A percentile compares a stretch with the other conserved stretches of the same genome.
These are phyloP conservation scores for Fusarium xylarioides DNA, from an alignment of 2,329 filamentous ascomycete genomes.

Conservation along the genomic window DNA sequence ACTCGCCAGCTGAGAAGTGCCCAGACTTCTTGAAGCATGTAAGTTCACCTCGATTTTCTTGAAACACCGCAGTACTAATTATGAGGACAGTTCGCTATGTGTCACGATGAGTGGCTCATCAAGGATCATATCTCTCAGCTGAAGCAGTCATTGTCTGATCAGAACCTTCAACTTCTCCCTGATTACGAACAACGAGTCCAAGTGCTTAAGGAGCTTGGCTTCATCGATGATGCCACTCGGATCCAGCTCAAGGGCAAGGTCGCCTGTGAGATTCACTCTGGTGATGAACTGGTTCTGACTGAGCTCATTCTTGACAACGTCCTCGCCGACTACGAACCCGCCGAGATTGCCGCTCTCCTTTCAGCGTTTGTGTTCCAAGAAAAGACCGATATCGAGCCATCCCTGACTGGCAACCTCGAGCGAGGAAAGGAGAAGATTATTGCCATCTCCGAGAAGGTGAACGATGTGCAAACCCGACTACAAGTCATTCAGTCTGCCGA, in stretches of 20 bases:
- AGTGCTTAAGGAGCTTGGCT: constrained; percentile 89
- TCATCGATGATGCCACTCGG: constrained; percentile 86
- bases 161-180: constrained; percentile 93
- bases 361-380: constrained; percentile 98
- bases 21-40: constrained; percentile 87
- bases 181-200: constrained; percentile 96
- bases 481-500: constrained; percentile 93
- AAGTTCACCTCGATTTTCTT: constrained; percentile 50
- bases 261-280: constrained; percentile 96
- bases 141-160: constrained; percentile 90
- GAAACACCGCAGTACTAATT: constrained; percentile 40
- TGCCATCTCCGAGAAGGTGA: constrained; percentile 90
- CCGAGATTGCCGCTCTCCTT: constrained; percentile 93
- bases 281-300: constrained; percentile 94
- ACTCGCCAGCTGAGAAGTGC: constrained; percentile 74
- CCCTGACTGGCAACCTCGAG: constrained; percentile 82
- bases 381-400: constrained; percentile 85
- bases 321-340: constrained; percentile 91
- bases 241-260: constrained; percentile 98
- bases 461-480: constrained; percentile 85
- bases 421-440: constrained; percentile 86
- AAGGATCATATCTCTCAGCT: constrained; percentile 91
- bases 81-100: constrained; percentile 83
- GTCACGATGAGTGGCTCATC: constrained; percentile 95
- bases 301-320: constrained; percentile 97